Evolutionary conservation across 306 rosid species (phyloP).

Genomic region (Vigna hirtella): DNA sequence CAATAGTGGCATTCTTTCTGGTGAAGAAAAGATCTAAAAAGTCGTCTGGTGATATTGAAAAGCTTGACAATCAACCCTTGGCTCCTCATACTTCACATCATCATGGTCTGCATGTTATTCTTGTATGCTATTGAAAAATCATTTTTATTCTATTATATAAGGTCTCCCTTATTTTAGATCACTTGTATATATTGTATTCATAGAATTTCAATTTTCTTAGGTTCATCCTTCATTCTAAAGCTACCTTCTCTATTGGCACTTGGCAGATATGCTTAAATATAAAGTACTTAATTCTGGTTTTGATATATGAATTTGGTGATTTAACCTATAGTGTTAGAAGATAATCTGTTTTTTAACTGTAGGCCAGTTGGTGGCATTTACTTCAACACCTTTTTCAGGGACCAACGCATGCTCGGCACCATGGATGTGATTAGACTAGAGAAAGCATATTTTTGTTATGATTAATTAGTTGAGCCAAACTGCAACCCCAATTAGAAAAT

Average conservation of each 20-base stretch:
- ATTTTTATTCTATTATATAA: conserved; percentile 19
- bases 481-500: conserved; percentile 13
- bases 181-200: conserved; percentile 1
- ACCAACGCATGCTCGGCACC: conserved; percentile 5
- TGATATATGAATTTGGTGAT: background rate
- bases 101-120: conserved; percentile 59
- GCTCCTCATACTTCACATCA: conserved; percentile 48
- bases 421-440: conserved; percentile 6
- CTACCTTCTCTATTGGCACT: background rate
- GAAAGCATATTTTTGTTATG: background rate
- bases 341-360: background rate
- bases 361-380: conserved; percentile 24
- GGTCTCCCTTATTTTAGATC: background rate
- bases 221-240: conserved; percentile 22
- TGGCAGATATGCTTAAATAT: background rate
- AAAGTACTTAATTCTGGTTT: conserved; percentile 11
- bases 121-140: conserved; percentile 31
- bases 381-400: background rate
- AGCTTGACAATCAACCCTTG: conserved; percentile 71
- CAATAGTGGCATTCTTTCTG: conserved; percentile 74
- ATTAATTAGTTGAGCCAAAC: conserved; percentile 1
- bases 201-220: background rate
- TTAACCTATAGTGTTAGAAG: conserved; percentile 6
- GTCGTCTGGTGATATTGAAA: conserved; percentile 72
- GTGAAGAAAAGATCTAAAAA: conserved; percentile 77